Evolutionary conservation across 2,329 filamentous ascomycete genomes (phyloP), one percentile per base, ranked within the genome.

Genomic region (Ceratocystis ficicola): DNA sequence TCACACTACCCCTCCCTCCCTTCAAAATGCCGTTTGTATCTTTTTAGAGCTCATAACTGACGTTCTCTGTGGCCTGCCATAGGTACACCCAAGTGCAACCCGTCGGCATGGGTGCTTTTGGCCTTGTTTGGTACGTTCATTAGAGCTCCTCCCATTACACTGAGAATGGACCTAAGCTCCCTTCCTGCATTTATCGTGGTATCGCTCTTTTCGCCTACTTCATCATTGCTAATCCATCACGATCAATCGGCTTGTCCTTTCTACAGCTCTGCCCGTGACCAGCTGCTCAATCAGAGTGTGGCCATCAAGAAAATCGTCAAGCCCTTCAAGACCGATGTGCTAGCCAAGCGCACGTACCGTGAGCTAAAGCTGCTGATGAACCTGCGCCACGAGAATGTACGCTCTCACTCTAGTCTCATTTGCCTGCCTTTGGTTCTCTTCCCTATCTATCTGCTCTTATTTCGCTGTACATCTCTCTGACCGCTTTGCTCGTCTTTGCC

Each of bases 251-350:
- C 32, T n/a, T 7, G 25, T 62, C 67, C 67, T 44, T 70, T 57
- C 28, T 59, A 69, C 70, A 97, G 93, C 78, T 97, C 94, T 70
- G 94, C 94, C 67, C 93, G 91, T 78, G 94, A 99, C 77, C 92
- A 97, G 80, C 90, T 99, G 77, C 97, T 94, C 68, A 89, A 85
- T 75, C 92, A 96, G 77, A 91, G 92, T 77, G 94, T 99, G 69
- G 94, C 94, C 68, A 92, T 99, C 75, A 99, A 99, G 84, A 99
- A 99, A 85, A 99, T 99, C 74, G 97, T 99, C 93, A 99, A 97
- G 81, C 94, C 94, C 8, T 99, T 99, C 79, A 96, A 92, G 82
- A 99, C 94, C n/a, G 92, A 94, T 0, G 94, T 99, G 67, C 82
- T 99, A 61, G 94, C 94, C 67, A 99, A 99, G 81, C 85, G 94